These are phyloP conservation scores for Backusella circina DNA, from an alignment of 192 early-diverging fungal genomes.

Conservation along the genomic window DNA sequence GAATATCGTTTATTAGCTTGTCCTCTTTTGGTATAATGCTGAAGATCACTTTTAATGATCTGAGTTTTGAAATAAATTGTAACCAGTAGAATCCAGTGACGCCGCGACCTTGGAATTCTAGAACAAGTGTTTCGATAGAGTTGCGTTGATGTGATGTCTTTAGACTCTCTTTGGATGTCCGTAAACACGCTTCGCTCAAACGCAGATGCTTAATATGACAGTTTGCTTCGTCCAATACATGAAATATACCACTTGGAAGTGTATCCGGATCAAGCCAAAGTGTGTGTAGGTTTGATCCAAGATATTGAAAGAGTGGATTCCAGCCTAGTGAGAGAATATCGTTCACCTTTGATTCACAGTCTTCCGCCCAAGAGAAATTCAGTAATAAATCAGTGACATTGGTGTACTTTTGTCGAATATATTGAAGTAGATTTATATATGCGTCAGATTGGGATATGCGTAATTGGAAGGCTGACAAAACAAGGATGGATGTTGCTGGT, in stretches of 20 bases:
- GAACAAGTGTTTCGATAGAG: not conserved
- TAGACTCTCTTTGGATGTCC: not conserved
- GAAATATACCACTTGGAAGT: not conserved
- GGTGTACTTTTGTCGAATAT: not conserved
- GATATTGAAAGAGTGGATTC: not conserved
- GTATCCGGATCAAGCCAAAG: not conserved
- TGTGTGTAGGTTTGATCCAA: not conserved
- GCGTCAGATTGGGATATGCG: not conserved
- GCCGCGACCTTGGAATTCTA: not conserved
- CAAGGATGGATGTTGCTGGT: not conserved
- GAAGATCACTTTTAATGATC: not conserved
- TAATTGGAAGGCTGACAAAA: not conserved
- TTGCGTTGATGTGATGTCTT: not conserved
- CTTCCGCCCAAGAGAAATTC: not conserved
- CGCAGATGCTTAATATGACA: not conserved
- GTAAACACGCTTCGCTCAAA: not conserved
- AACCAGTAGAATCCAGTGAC: not conserved
- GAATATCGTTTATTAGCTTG: not conserved
- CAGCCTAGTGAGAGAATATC: not conserved
- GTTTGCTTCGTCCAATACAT: not conserved
- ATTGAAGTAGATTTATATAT: not conserved
- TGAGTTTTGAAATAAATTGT: not conserved
- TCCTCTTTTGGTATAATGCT: not conserved
- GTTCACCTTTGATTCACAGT: not conserved
- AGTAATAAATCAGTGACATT: not conserved